Conservation (phyloP, 1,139 yeast species). For the Lodderomyces theae region DNA sequence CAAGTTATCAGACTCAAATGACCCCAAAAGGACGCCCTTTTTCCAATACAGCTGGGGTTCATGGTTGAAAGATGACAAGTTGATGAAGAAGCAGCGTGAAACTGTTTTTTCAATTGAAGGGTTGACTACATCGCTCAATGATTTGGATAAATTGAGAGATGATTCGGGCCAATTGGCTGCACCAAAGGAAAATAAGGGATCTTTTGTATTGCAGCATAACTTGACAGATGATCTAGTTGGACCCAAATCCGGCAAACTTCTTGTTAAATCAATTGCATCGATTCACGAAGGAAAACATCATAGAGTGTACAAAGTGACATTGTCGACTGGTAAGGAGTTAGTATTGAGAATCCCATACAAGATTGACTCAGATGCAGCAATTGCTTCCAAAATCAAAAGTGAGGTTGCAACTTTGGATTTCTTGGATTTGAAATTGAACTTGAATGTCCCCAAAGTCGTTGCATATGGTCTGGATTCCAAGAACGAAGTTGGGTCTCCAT, state of each 20-base stretch:
- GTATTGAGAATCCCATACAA: constrained; percentile 85
- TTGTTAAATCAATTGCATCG: constrained; percentile 71
- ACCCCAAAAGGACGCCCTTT: constrained; percentile 70
- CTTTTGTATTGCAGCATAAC: constrained; percentile 47
- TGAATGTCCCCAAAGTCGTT: constrained; percentile 69
- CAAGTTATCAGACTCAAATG: constrained; percentile 55
- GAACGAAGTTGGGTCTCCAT: constrained; percentile 70
- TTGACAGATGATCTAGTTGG: constrained; percentile 42
- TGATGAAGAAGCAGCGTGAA: constrained; percentile 69
- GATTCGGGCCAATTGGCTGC: constrained; percentile 17
- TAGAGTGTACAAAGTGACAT: constrained; percentile 70
- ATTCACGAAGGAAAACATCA: constrained; percentile 94
- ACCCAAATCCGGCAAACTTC: constrained; percentile 31
- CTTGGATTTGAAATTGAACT: constrained; percentile 50
- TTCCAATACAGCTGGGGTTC: constrained; percentile 94
- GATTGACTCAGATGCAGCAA: constrained; percentile 59
- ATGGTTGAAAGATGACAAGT: constrained; percentile 78
- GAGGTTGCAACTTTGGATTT: constrained; percentile 95
- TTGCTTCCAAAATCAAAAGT: constrained; percentile 68
- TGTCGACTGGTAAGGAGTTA: constrained; percentile 60
- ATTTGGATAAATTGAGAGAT: constrained; percentile 27
- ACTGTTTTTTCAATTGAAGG: constrained; percentile 87
- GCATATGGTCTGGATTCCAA: constrained; percentile 64
- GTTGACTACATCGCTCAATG: constrained; percentile 48
- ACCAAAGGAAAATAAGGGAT: constrained; percentile 33